Evolutionary conservation across 2,329 filamentous ascomycete species (phyloP), one percentile per base, ranked within the genome.

Genomic region (Colletotrichum sp.): DNA sequence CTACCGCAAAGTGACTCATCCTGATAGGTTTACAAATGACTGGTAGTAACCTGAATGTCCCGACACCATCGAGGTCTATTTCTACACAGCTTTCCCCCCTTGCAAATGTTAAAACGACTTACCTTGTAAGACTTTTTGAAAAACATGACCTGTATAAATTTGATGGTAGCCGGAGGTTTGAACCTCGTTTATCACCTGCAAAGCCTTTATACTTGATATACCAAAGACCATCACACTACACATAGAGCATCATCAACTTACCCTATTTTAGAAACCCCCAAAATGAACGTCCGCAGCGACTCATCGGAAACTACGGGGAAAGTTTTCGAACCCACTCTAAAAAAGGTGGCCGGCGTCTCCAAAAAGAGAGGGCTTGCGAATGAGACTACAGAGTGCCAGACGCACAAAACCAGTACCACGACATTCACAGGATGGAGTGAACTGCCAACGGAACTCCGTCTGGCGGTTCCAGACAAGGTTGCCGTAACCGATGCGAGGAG

Each of bases 141-240:
- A 3, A 48, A n/a, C 9, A 48, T 48, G 9, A 43, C 18, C 39
- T 12, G 7, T n/a, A 4, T 0, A n/a, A n/a, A 12, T 43, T n/a
- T n/a, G 3, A 9, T 1, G 5, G 16, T 18, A 18, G 8, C 8
- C 16, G 9, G 2, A 39, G 9, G 18, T 0, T 1, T 9, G 2
- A 5, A 8, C 16, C 4, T 39, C 8, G n/a, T 18, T 43, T 43
- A 2, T 2, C 3, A 43, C 0, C 18, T 43, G 39, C 18, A 43
- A 43, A 43, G 4, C 7, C 34, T 16, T 39, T 39, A 15, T 39
- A 15, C 34, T 39, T 39, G 15, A 2, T 39, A 39, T 8, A 39
- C 32, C 2, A 3, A 15, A 12, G 32, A 34, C 32, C 32, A 34
- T 34, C 32, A 34, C 13, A 15, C 32, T 34, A 34, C 32, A 39